Evolutionary conservation across 192 early-diverging fungal genomes (phyloP).

Genomic region (Fimicolochytrium jonesii): DNA sequence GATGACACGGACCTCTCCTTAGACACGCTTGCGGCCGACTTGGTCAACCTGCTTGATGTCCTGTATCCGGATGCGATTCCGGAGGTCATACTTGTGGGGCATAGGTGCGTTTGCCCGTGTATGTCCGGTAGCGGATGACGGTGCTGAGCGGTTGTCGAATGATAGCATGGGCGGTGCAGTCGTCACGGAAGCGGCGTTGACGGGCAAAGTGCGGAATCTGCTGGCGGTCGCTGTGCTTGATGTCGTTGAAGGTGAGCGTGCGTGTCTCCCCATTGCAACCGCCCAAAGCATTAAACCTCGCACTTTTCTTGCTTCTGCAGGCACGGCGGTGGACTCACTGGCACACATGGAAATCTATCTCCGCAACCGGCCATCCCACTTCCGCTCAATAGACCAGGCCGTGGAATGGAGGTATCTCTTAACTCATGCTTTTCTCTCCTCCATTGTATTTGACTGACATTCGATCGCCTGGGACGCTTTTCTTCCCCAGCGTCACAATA

Average conservation of each 20-base stretch:
- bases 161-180: slow-evolving; percentile 43
- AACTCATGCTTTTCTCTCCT: too few species aligned
- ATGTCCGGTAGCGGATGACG: too few species aligned
- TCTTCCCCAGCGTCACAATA: too few species aligned
- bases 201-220: slow-evolving; percentile 7
- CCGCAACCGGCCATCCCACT: slow-evolving; percentile 26
- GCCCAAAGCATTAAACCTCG: too few species aligned
- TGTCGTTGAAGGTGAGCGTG: slow-evolving; percentile 49
- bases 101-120: too few species aligned
- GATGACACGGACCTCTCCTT: slow-evolving; percentile 31
- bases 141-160: too few species aligned
- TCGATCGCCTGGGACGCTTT: too few species aligned
- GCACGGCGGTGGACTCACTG: slow-evolving; percentile 41
- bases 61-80: background rate
- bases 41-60: slow-evolving; percentile 20
- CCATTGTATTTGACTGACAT: too few species aligned
- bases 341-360: slow-evolving; percentile 31
- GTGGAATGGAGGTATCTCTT: slow-evolving; percentile 48
- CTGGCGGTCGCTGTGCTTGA: slow-evolving; percentile 36
- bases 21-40: slow-evolving; percentile 25
- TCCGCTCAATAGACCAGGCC: slow-evolving; percentile 25
- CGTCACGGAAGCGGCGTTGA: slow-evolving; percentile 24
- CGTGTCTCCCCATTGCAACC: too few species aligned
- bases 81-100: slow-evolving; percentile 39
- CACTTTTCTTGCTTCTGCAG: too few species aligned